phyloP scores from a whole-genome alignment of 2,329 filamentous ascomycete species.

The Thermomyces lanuginosus region DNA sequence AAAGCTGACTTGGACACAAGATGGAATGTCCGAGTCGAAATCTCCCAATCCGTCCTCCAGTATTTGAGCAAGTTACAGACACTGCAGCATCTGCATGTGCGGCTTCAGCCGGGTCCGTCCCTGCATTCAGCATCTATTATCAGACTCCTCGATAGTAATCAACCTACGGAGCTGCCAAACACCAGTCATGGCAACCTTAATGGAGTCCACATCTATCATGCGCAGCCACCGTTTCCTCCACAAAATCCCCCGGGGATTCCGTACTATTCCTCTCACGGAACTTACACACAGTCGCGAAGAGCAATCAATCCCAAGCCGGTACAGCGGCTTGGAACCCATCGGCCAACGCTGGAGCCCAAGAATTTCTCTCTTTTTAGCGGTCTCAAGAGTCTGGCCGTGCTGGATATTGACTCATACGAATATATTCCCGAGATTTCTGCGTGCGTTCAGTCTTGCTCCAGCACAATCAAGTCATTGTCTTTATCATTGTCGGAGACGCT shows the following conservation, averaged over 20 bases:
- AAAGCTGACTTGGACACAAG: constrained; percentile 16
- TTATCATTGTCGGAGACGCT: constrained; percentile 43
- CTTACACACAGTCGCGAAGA: constrained; percentile 2
- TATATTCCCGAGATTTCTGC: constrained; percentile 39
- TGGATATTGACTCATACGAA: constrained; percentile 46
- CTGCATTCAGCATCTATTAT: constrained; percentile 36
- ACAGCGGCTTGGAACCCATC: constrained; percentile 2
- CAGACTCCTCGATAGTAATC: constrained; percentile 29
- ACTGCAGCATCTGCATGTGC: constrained; percentile 40
- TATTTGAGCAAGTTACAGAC: constrained; percentile 39
- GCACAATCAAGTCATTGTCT: constrained; percentile 38
- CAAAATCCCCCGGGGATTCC: neutral
- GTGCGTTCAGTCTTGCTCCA: constrained; percentile 39
- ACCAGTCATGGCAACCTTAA: constrained; percentile 10
- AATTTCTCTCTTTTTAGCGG: constrained; percentile 43
- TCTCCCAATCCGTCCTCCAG: constrained; percentile 42
- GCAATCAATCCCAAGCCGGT: constrained; percentile 1
- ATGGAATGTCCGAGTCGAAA: constrained; percentile 49
- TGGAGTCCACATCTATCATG: constrained; percentile 12
- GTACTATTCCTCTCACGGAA: constrained; percentile 1
- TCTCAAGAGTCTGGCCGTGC: constrained; percentile 37
- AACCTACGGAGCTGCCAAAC: constrained; percentile 4
- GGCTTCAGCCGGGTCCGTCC: constrained; percentile 42
- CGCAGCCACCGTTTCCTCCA: constrained; percentile 5
- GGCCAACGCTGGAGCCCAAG: constrained; percentile 26